Evolutionary conservation across 1,284 basidiomycete species (phyloP).

Genomic region (Dichomitus squalens): DNA sequence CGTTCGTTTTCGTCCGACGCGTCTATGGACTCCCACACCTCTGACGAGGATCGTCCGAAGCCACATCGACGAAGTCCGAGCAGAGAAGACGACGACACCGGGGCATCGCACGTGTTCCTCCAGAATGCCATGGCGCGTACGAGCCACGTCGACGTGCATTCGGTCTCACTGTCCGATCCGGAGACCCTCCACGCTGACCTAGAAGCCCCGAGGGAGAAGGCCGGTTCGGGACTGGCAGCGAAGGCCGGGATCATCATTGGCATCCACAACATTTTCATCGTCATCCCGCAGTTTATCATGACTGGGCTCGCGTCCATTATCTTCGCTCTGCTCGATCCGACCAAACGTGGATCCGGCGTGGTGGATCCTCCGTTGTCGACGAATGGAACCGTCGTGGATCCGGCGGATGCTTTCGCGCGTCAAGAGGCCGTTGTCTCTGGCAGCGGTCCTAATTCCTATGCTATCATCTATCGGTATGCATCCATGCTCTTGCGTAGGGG

Average conservation of each 20-base stretch:
- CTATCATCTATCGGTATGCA: constrained; percentile 75
- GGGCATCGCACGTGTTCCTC: constrained; percentile 33
- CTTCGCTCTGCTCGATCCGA: constrained; percentile 68
- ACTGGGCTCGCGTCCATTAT: constrained; percentile 67
- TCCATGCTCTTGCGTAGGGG: too few species aligned
- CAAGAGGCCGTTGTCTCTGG: constrained; percentile 21
- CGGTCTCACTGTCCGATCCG: constrained; percentile 29
- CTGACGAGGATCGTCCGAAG: constrained; percentile 27
- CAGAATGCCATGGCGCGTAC: constrained; percentile 48
- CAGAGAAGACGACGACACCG: constrained; percentile 1
- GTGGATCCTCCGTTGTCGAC: not conserved
- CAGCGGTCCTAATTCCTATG: constrained; percentile 63
- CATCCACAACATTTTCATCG: constrained; percentile 91
- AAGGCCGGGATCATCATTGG: constrained; percentile 93
- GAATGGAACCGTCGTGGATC: constrained; percentile 12
- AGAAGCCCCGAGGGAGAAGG: constrained; percentile 6
- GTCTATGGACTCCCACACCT: constrained; percentile 30
- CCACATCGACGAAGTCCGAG: constrained; percentile 29
- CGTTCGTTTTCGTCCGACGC: constrained; percentile 33
- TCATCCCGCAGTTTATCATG: constrained; percentile 75
- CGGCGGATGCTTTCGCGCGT: constrained; percentile 13
- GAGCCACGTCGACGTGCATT: constrained; percentile 39
- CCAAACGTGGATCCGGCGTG: constrained; percentile 36
- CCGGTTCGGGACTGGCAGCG: constrained; percentile 30
- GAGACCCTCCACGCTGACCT: constrained; percentile 16